Percentiles rank a stretch among this genome's conserved stretches.
Conservation (phyloP, 257 asterid genomes). For the Solanum rostratum region DNA sequence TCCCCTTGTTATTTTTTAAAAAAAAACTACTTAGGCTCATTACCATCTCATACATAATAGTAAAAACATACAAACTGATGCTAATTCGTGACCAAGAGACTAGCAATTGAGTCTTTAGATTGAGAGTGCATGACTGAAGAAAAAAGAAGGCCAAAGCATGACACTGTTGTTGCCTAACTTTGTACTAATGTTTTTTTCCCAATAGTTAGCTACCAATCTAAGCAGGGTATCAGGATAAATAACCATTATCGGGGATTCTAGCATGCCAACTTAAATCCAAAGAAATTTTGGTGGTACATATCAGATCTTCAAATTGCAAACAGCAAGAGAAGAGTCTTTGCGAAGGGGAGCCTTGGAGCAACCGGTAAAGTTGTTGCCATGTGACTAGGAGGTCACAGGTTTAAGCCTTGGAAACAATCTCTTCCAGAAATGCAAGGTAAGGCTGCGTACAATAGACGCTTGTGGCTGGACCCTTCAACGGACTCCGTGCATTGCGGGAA, state of each 20-base stretch:
- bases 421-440: too few relatives aligned
- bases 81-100: background rate
- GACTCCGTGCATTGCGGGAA: too few relatives aligned
- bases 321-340: background rate
- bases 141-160: background rate
- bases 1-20: background rate
- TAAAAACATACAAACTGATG: background rate
- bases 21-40: background rate
- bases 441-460: too few relatives aligned
- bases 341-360: too few relatives aligned
- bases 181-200: background rate
- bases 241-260: background rate
- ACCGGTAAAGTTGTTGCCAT: too few relatives aligned
- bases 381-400: too few relatives aligned
- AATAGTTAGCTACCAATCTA: background rate
- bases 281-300: background rate
- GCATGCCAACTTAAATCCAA: background rate
- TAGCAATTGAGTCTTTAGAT: background rate
- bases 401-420: too few relatives aligned
- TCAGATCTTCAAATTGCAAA: background rate
- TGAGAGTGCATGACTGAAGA: background rate
- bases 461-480: too few relatives aligned
- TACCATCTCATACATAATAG: background rate
- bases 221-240: background rate
- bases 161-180: background rate